phyloP scores from a whole-genome alignment of 768 basidiomycete species.

The Xanthoconium stramineum region DNA sequence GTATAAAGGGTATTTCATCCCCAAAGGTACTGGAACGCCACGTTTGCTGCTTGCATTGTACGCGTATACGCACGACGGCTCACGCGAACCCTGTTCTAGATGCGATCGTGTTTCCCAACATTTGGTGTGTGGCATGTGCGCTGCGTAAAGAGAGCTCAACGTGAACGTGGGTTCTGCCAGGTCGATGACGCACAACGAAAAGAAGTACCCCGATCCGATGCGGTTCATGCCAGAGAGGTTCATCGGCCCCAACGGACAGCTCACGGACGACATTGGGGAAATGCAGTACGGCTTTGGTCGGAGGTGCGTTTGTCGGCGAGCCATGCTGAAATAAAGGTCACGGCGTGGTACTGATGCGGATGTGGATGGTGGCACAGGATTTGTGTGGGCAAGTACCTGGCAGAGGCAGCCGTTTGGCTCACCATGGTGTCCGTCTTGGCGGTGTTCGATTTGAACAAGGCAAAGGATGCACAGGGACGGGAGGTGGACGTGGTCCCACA shows the following conservation, averaged over 20 bases:
- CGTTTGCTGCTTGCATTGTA: too few relatives aligned
- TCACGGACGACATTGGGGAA: conserved; percentile 19
- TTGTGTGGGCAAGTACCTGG: conserved; percentile 28
- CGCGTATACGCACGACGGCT: not conserved
- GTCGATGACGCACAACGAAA: conserved; percentile 28
- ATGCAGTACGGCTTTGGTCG: conserved; percentile 25
- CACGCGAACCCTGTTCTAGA: not conserved
- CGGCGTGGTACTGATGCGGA: too few relatives aligned
- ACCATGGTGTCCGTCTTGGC: conserved; percentile 26
- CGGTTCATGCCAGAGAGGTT: conserved; percentile 23
- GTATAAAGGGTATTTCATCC: conserved; percentile 18
- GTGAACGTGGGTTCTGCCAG: conserved; percentile 3
- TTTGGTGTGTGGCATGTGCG: conserved; percentile 9
- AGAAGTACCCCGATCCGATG: conserved; percentile 20
- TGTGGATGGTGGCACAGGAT: too few relatives aligned
- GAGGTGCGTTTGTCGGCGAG: conserved; percentile 3
- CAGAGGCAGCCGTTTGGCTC: conserved; percentile 25
- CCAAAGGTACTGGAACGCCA: conserved; percentile 11
- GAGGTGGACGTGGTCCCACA: conserved; percentile 25
- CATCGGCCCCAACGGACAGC: conserved; percentile 11
- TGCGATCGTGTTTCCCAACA: conserved; percentile 24
- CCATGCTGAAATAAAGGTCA: not conserved
- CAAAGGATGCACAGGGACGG: conserved; percentile 30
- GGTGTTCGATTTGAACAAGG: conserved; percentile 28
- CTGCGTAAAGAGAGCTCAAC: not conserved